A percentile compares a stretch with the other conserved stretches of the same genome.
Evolutionary conservation across 176 grass and related monocot genomes (phyloP).

Genomic region (Bonia amplexicaulis): DNA sequence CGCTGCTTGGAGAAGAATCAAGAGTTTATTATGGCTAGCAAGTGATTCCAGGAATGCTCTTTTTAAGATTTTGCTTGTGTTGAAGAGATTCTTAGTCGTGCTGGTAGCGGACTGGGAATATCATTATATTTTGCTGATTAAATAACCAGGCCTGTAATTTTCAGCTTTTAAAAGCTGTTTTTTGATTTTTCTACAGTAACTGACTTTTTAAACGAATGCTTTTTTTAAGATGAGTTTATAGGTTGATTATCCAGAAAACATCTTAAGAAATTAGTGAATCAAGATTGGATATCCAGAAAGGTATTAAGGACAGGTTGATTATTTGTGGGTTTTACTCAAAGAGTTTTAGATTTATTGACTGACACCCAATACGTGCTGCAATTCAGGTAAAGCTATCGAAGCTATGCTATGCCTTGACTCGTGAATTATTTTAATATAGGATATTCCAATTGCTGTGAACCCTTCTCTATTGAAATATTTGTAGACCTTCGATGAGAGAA

Average conservation of each 20-base stretch:
- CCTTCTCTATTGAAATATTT: background rate
- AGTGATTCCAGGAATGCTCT: background rate
- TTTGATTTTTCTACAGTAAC: no score
- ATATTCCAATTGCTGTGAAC: background rate
- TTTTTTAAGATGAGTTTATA: no score
- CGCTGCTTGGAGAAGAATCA: background rate
- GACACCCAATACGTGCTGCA: background rate
- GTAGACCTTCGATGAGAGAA: background rate
- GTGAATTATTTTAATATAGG: background rate
- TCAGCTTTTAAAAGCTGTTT: no score
- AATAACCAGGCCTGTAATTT: background rate
- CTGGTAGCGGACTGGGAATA: conserved; percentile 6
- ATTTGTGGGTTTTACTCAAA: background rate
- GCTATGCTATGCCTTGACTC: background rate
- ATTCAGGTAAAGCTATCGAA: background rate
- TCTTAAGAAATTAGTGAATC: background rate
- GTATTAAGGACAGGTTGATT: background rate
- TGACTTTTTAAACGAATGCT: no score
- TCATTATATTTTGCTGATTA: conserved; percentile 9
- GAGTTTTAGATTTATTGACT: background rate
- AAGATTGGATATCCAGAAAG: background rate
- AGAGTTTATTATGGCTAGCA: conserved; percentile 2
- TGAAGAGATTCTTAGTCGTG: conserved; percentile 31
- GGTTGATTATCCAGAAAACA: background rate
- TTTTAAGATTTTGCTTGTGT: conserved; percentile 22